Conservation (phyloP, 1,284 basidiomycete species). For the Fistulina hepatica region DNA sequence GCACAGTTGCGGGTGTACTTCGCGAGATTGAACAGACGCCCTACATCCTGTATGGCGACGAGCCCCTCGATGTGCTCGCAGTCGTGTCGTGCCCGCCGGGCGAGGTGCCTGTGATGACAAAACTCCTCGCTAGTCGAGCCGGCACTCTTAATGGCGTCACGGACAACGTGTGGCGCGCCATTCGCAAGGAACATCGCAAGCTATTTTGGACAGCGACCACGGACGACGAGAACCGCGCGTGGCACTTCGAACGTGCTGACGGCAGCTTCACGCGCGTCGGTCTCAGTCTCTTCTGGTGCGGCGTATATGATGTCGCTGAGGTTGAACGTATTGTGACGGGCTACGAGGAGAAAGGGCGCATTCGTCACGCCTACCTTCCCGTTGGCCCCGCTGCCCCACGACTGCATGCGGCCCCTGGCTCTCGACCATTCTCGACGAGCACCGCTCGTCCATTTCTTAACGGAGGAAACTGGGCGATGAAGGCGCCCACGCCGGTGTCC, state of each 20-base stretch:
- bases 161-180: slow-evolving; percentile 94
- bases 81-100: slow-evolving; percentile 88
- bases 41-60: slow-evolving; percentile 95
- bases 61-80: slow-evolving; percentile 91
- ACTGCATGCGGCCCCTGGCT: slow-evolving; percentile 22
- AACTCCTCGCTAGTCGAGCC: slow-evolving; percentile 80
- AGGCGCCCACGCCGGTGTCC: slow-evolving; percentile 37
- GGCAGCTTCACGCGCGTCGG: slow-evolving; percentile 95
- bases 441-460: slow-evolving; percentile 38
- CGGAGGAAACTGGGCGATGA: no score
- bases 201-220: slow-evolving; percentile 96
- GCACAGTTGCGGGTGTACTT: slow-evolving; percentile 86
- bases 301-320: slow-evolving; percentile 84
- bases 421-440: slow-evolving; percentile 64
- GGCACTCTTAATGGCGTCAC: slow-evolving; percentile 91
- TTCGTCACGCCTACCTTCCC: slow-evolving; percentile 83
- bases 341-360: slow-evolving; percentile 80
- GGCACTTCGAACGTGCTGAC: slow-evolving; percentile 98
- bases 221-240: slow-evolving; percentile 92
- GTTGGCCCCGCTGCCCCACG: slow-evolving; percentile 59
- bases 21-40: slow-evolving; percentile 71
- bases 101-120: slow-evolving; percentile 86
- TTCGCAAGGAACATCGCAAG: slow-evolving; percentile 90
- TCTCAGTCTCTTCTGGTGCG: slow-evolving; percentile 95
- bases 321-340: slow-evolving; percentile 79